Evolutionary conservation across 805 yeast species (phyloP).

Genomic region (Lipomyces orientalis): DNA sequence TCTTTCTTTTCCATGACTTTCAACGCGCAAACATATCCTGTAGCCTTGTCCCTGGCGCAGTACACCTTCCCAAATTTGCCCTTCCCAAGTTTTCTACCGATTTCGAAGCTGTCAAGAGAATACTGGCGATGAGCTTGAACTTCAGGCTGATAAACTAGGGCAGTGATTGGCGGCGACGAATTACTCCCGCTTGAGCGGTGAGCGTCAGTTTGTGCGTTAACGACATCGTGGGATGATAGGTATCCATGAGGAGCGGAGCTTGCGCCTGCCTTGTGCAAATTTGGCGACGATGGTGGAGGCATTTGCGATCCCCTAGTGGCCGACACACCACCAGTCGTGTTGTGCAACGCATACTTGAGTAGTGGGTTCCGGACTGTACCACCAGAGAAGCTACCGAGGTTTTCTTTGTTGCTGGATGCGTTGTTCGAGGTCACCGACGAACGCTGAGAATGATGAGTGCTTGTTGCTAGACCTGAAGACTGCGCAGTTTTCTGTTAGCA

Average conservation of each 20-base stretch:
- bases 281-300: constrained; percentile 36
- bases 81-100: constrained; percentile 86
- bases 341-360: constrained; percentile 34
- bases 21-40: constrained; percentile 85
- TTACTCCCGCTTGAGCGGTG: constrained; percentile 3
- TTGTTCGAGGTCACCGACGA: constrained; percentile 1
- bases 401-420: constrained; percentile 26
- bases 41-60: constrained; percentile 75
- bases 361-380: constrained; percentile 34
- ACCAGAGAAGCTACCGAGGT: constrained; percentile 13
- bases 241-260: constrained; percentile 23
- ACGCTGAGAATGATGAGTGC: not conserved
- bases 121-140: constrained; percentile 42
- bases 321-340: constrained; percentile 8
- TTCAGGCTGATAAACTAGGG: constrained; percentile 18
- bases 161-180: constrained; percentile 17
- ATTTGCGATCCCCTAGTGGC: constrained; percentile 28
- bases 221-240: constrained; percentile 30
- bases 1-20: constrained; percentile 90
- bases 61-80: constrained; percentile 95
- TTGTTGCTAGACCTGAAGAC: not conserved
- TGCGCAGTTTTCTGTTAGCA: not conserved
- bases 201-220: constrained; percentile 13
- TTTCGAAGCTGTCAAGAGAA: constrained; percentile 71
- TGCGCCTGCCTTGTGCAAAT: constrained; percentile 28